Evolutionary conservation across 2,329 filamentous ascomycete species (phyloP), one percentile per base, ranked within the genome.

Genomic region (Phyllosticta citriasiana): DNA sequence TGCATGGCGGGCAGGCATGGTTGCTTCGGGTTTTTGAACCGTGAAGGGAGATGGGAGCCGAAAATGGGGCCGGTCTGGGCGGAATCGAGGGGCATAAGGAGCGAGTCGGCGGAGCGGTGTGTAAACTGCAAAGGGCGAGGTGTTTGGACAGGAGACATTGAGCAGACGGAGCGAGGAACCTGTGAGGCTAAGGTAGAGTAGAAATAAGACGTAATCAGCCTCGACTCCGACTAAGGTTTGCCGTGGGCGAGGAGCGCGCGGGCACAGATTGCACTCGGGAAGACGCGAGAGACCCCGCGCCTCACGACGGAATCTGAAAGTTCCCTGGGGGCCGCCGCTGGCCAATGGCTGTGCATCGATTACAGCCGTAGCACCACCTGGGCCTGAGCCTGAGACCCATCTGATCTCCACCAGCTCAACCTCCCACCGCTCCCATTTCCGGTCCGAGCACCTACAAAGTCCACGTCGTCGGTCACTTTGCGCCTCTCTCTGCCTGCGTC

Each of bases 281-380:
- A 26, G 27, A 26, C 53, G 24, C 24, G 53, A 54, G 22, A 53
- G n/a, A 54, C 53, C 24, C 53, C 24, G 53, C 27, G 24, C 24
- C 24, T 53, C 22, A 5, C 14, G 14, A 26, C 53, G 53, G 24
- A n/a, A 26, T 14, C 53, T 54, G 40, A 47, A n/a, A 47, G 40
- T 47, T 47, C 16, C 40, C 40, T 47, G 14, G 19, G 19, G 19
- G 40, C 16, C n/a, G 53, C 25, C 53, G n/a, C 16, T n/a, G 58
- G 24, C 58, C 58, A 60, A 60, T 60, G 16, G 53, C 12, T 12
- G 25, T 27, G 16, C 53, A 26, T 53, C 35, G 10, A 60, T 60
- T 60, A 55, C 58, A 60, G 53, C 58, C 24, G 40, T 55, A 55
- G 58, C 58, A 60, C 58, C 58, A 60, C 58, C 58, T 60, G 58